Evolutionary conservation across 2,329 filamentous ascomycete genomes (phyloP).

Genomic region (Calonectria pauciramosa): DNA sequence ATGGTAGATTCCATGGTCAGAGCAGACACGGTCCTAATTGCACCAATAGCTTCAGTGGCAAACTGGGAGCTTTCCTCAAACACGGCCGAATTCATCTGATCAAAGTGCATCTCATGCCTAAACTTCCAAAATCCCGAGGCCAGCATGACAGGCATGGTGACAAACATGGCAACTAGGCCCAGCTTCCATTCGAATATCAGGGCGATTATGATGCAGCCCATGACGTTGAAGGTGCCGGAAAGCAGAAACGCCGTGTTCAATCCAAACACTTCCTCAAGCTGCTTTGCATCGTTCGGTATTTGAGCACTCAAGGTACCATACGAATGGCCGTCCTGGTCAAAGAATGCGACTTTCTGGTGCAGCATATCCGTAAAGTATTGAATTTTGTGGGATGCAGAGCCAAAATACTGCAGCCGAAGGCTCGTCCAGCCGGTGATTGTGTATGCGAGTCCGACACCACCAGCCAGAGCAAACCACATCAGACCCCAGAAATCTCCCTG

Average conservation of each 20-base stretch:
- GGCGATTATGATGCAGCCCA: constrained; percentile 47
- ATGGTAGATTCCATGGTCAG: constrained; percentile 73
- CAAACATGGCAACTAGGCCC: constrained; percentile 53
- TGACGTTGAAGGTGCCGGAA: constrained; percentile 46
- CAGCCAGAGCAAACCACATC: constrained; percentile 49
- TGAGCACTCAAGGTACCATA: constrained; percentile 45
- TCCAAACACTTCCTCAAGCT: constrained; percentile 50
- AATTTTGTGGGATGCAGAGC: constrained; percentile 42
- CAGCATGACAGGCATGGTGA: constrained; percentile 52
- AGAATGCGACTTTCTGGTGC: constrained; percentile 46
- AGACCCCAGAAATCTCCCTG: constrained; percentile 47
- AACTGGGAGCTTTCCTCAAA: constrained; percentile 74
- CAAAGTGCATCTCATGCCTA: constrained; percentile 66
- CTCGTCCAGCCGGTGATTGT: constrained; percentile 41
- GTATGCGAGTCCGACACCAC: constrained; percentile 46
- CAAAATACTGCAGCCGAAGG: constrained; percentile 23
- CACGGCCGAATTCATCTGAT: constrained; percentile 68
- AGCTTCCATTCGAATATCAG: constrained; percentile 55
- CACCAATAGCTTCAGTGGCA: constrained; percentile 72
- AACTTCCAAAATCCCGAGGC: constrained; percentile 54
- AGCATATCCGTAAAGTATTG: constrained; percentile 49
- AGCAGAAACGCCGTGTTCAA: constrained; percentile 48
- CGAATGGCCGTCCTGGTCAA: constrained; percentile 48
- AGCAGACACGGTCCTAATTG: constrained; percentile 73
- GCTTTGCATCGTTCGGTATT: constrained; percentile 48